A percentile compares a stretch with the other conserved stretches of the same genome.
These are phyloP conservation scores for Malus sieversii DNA, from an alignment of 306 rosid genomes.

Conservation along the genomic window DNA sequence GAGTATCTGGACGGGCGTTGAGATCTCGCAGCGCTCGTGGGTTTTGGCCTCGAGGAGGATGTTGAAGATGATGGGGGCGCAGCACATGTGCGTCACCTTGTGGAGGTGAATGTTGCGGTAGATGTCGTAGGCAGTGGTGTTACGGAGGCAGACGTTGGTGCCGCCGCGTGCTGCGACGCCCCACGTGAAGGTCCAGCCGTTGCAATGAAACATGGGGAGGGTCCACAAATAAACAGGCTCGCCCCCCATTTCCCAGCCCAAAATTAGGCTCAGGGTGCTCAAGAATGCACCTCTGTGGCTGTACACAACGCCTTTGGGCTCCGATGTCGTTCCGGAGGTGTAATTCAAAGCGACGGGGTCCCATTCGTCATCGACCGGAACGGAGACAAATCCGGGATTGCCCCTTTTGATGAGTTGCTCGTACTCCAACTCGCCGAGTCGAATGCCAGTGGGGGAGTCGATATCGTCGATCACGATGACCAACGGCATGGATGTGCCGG, in stretches of 20 bases:
- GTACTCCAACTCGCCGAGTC: constrained; percentile 67
- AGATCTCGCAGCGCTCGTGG: constrained; percentile 14
- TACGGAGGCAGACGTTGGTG: constrained; percentile 66
- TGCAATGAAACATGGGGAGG: constrained; percentile 91
- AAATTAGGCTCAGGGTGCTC: constrained; percentile 56
- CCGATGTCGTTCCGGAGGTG: constrained; percentile 90
- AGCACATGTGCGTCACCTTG: constrained; percentile 86
- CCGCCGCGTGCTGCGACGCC: constrained; percentile 93
- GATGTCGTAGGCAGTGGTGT: constrained; percentile 45
- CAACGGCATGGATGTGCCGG: constrained; percentile 36
- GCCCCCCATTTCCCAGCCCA: constrained; percentile 79
- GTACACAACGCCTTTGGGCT: constrained; percentile 82
- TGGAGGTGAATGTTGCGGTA: constrained; percentile 42
- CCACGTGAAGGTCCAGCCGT: constrained; percentile 98
- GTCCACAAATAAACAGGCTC: constrained; percentile 82
- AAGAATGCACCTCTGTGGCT: constrained; percentile 86
- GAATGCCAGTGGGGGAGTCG: constrained; percentile 53
- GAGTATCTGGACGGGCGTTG: constrained; percentile 43
- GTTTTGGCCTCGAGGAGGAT: constrained; percentile 48
- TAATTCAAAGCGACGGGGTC: constrained; percentile 66
- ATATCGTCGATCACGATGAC: constrained; percentile 77
- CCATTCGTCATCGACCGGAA: constrained; percentile 53
- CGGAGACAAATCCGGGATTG: constrained; percentile 22
- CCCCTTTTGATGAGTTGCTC: constrained; percentile 52
- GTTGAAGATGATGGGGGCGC: constrained; percentile 77